Conservation (phyloP, 2,329 filamentous ascomycete genomes). For the Intubia oerlemansii region DNA sequence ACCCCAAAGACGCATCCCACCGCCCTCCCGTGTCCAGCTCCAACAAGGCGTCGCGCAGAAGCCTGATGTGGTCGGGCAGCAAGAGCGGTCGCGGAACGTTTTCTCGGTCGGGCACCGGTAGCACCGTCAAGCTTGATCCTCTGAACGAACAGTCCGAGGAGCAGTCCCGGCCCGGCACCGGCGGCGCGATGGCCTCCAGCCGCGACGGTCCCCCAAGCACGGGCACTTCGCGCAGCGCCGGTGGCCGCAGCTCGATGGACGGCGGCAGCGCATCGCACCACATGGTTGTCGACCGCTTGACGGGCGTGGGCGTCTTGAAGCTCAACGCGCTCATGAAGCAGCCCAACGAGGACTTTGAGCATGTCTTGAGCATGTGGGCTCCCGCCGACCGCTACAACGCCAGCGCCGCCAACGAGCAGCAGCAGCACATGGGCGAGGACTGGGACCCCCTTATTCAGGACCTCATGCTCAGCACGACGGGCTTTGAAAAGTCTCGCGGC, state of each 20-base stretch:
- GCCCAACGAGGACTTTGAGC: constrained; percentile 49
- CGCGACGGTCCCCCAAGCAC: constrained; percentile 32
- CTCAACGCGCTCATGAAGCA: constrained; percentile 56
- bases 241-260: constrained; percentile 3
- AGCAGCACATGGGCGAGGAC: constrained; percentile 37
- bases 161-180: constrained; percentile 14
- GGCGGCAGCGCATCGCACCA: constrained; percentile 3
- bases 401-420: constrained; percentile 29
- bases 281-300: constrained; percentile 39
- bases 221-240: constrained; percentile 26
- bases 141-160: constrained; percentile 32
- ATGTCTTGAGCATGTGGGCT: constrained; percentile 59
- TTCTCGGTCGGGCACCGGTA: constrained; percentile 24
- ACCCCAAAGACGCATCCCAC: no score
- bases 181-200: constrained; percentile 18
- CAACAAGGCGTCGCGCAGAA: constrained; percentile 35
- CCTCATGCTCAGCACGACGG: constrained; percentile 51
- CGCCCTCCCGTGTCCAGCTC: constrained; percentile 27
- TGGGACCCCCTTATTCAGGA: constrained; percentile 56
- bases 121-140: constrained; percentile 29
- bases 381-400: constrained; percentile 28
- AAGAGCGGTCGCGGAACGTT: constrained; percentile 32
- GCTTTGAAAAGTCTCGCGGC: constrained; percentile 50
- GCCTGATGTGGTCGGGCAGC: constrained; percentile 50
- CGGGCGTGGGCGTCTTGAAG: constrained; percentile 60